Conservation (phyloP, 2,329 filamentous ascomycete species). For the Teratosphaeriaceae sp. region DNA sequence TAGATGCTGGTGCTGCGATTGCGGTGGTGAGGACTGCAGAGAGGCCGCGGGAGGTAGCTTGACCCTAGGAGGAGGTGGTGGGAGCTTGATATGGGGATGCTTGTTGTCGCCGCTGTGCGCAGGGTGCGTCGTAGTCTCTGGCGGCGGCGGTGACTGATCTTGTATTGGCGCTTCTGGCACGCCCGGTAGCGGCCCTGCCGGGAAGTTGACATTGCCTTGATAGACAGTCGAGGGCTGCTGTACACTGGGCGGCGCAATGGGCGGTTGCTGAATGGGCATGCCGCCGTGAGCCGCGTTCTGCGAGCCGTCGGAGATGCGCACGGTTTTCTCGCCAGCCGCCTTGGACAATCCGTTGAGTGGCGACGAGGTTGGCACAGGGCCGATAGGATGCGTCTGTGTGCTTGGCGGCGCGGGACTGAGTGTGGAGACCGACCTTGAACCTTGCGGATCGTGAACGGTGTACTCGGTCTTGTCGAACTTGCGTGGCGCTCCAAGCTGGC, state of each 20-base stretch:
- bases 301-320: constrained; percentile 28
- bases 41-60: constrained; percentile 61
- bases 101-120: constrained; percentile 61
- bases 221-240: constrained; percentile 14
- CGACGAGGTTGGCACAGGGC: constrained; percentile 20
- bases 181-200: constrained; percentile 17
- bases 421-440: constrained; percentile 17
- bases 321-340: constrained; percentile 20
- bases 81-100: constrained; percentile 63
- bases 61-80: constrained; percentile 66
- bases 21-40: constrained; percentile 35
- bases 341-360: constrained; percentile 16
- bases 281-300: constrained; percentile 25
- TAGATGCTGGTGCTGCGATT: constrained; percentile 29
- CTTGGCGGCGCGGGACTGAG: constrained; percentile 26
- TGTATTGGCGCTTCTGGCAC: constrained; percentile 13
- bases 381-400: constrained; percentile 28
- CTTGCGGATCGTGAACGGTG: constrained; percentile 24
- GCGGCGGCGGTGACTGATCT: constrained; percentile 51
- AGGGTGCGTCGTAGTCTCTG: constrained; percentile 66
- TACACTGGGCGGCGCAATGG: constrained; percentile 21
- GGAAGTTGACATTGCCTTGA: constrained; percentile 15
- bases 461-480: constrained; percentile 22
- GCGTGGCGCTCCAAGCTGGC: constrained; percentile 23
- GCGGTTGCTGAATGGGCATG: constrained; percentile 16